phyloP scores from a whole-genome alignment of 2,329 filamentous ascomycete genomes.

The Monilinia laxa region DNA sequence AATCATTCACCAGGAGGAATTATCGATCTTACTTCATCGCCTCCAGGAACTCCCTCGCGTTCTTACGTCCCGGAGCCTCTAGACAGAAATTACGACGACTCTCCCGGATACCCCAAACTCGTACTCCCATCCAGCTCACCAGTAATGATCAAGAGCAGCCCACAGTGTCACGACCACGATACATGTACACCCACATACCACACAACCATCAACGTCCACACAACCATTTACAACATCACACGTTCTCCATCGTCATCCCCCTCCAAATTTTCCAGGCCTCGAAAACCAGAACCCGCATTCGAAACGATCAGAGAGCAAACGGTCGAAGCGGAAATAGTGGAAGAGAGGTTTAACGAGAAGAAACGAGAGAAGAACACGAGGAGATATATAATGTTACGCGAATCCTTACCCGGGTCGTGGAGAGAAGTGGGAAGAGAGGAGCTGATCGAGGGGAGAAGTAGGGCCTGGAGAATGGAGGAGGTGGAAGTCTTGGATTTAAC shows the following conservation, averaged over 20 bases:
- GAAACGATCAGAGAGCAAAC: slow-evolving; percentile 2
- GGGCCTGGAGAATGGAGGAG: slow-evolving; percentile 22
- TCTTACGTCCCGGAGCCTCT: background rate
- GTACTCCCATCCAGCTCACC: slow-evolving; percentile 11
- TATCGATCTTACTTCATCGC: slow-evolving; percentile 17
- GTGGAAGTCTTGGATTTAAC: slow-evolving; percentile 25
- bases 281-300: background rate
- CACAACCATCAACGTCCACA: slow-evolving; percentile 8
- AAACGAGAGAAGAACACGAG: background rate
- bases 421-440: slow-evolving; percentile 13
- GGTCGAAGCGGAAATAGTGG: slow-evolving; percentile 4
- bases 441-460: slow-evolving; percentile 22
- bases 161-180: background rate
- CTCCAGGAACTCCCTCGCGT: background rate
- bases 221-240: slow-evolving; percentile 18
- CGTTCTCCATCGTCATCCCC: slow-evolving; percentile 6
- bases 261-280: background rate
- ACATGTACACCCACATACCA: background rate
- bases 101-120: slow-evolving; percentile 8
- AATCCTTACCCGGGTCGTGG: slow-evolving; percentile 22
- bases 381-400: slow-evolving; percentile 21
- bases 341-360: background rate
- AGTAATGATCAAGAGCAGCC: background rate
- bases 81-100: background rate
- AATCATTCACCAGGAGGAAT: slow-evolving; percentile 1